Conservation (phyloP, 306 rosid genomes). For the Psophocarpus tetragonolobus region DNA sequence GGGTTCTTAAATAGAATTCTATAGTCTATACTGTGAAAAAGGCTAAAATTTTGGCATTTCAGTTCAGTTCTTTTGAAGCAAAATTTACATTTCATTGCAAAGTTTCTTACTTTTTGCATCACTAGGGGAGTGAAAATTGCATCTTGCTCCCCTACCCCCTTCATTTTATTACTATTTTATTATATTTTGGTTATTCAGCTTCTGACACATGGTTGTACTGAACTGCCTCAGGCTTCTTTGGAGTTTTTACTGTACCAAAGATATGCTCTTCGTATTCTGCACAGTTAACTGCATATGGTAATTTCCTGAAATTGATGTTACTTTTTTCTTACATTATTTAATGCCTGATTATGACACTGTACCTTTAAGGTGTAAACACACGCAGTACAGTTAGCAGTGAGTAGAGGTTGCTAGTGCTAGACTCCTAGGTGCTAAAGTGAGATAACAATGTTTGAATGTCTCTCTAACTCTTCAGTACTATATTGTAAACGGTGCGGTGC, state of each 20-base stretch:
- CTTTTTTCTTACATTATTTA: not conserved
- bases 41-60: not conserved
- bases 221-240: slow-evolving; percentile 73
- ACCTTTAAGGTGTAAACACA: not conserved
- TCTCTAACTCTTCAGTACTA: not conserved
- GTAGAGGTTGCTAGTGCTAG: not conserved
- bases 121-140: slow-evolving; percentile 9
- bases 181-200: not conserved
- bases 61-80: not conserved
- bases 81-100: slow-evolving; percentile 7
- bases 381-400: slow-evolving; percentile 9
- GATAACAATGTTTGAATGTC: not conserved
- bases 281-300: slow-evolving; percentile 79
- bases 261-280: slow-evolving; percentile 69
- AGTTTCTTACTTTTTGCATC: slow-evolving; percentile 12
- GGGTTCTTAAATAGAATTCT: not conserved
- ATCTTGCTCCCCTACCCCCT: not conserved
- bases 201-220: slow-evolving; percentile 46
- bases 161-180: not conserved
- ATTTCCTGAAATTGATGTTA: slow-evolving; percentile 32
- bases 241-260: slow-evolving; percentile 81
- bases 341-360: not conserved
- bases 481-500: slow-evolving; percentile 15
- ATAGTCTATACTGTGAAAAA: not conserved
- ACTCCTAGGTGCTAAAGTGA: not conserved